phyloP scores from a whole-genome alignment of 306 rosid genomes.

The Vigna radiata region DNA sequence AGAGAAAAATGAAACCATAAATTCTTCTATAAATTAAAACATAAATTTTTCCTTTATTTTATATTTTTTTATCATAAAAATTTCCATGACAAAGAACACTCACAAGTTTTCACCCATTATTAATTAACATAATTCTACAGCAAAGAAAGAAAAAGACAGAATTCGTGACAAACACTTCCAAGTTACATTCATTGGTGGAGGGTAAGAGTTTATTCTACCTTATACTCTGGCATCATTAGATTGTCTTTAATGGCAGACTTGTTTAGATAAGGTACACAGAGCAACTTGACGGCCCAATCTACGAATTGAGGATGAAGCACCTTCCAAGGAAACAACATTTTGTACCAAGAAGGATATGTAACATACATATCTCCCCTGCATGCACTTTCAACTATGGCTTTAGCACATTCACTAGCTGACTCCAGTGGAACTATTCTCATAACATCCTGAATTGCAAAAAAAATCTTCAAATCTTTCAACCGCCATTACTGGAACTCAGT shows the following conservation, averaged over 20 bases:
- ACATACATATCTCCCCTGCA: conserved; percentile 51
- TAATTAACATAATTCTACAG: too few species aligned
- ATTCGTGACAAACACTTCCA: not conserved
- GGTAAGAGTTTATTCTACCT: conserved; percentile 5
- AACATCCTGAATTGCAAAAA: too few species aligned
- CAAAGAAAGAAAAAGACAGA: too few species aligned
- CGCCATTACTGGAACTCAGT: too few species aligned
- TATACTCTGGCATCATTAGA: not conserved
- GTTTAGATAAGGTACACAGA: not conserved
- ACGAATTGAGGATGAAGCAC: conserved; percentile 37
- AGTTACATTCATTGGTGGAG: not conserved
- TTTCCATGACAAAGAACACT: too few species aligned
- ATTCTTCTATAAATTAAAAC: too few species aligned
- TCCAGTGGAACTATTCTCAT: conserved; percentile 40
- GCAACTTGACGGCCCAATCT: not conserved
- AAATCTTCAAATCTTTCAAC: too few species aligned
- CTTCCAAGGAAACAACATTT: conserved; percentile 31
- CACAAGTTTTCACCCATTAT: too few species aligned
- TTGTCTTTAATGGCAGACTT: not conserved
- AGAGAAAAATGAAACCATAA: too few species aligned
- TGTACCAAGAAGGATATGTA: conserved; percentile 50
- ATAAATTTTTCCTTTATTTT: too few species aligned
- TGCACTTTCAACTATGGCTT: conserved; percentile 43
- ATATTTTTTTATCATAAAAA: too few species aligned
- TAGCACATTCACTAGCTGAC: conserved; percentile 42